phyloP scores from a whole-genome alignment of 257 asterid species.

The Solanum bukasovii region DNA sequence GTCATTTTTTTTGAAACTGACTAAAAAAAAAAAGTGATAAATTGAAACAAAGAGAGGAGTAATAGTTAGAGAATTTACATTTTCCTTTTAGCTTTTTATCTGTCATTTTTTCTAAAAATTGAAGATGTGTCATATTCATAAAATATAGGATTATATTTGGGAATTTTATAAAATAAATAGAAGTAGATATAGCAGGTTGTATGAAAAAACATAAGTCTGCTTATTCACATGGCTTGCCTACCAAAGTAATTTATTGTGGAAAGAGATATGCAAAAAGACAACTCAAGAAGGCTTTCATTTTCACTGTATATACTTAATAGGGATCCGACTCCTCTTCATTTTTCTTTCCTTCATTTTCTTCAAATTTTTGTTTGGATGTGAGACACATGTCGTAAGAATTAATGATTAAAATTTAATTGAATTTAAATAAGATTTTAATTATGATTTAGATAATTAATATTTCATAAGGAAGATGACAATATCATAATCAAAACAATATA shows the following conservation, averaged over 20 bases:
- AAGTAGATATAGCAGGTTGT: not conserved
- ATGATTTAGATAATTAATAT: no score
- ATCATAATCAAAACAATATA: no score
- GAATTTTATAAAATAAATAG: not conserved
- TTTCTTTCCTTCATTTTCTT: rapidly evolving
- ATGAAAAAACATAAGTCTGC: not conserved
- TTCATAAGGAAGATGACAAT: no score
- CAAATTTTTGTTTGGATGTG: no score
- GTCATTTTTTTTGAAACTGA: no score
- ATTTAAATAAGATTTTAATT: no score
- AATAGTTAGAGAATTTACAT: not conserved
- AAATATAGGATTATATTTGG: not conserved
- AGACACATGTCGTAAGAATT: no score
- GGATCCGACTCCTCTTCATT: no score
- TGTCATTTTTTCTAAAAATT: not conserved
- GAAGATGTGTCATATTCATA: not conserved
- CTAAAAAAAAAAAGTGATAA: no score
- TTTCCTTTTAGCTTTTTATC: not conserved
- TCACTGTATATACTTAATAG: not conserved
- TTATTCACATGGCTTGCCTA: not conserved
- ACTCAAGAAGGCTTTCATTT: not conserved
- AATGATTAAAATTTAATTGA: no score
- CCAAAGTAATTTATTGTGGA: not conserved
- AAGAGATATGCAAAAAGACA: not conserved
- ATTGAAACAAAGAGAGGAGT: no score